Base-by-base conservation (phyloP, 2,329 filamentous ascomycete genomes). In the Parascedosporium putredinis region DNA sequence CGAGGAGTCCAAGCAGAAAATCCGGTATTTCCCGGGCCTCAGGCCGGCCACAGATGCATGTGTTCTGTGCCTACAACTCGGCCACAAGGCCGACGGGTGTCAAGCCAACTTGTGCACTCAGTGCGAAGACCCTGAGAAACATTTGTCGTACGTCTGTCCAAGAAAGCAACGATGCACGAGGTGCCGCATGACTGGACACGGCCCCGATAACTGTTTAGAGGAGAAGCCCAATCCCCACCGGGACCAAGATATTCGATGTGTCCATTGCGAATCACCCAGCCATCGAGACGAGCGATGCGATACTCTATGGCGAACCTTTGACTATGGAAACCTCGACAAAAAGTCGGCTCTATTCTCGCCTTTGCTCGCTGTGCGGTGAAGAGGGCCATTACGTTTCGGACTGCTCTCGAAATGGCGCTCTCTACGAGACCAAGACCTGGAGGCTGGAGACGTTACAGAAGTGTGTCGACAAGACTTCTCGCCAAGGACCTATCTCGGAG, bases 181-280 rank as follows among this genome's bases (percentile, higher is more conserved):
- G 58, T 88, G 84, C 62, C 73, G 70, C 45, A 76, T 83, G 61
- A 67, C 75, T 40, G 84, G 83, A 8, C 84, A 88, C 57, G 56
- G 58, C 47, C 62, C 65, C 16, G 56, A 62, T 1, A 56, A 64
- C 6, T 88, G 84, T 58, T 66, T 72, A 14, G 73, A 72, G 53
- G 70, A 71, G 14, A 78, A 82, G 50, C 70, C 71, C 20, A 29
- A 47, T 9, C 7, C 18, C 23, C 45, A 6, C n/a, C 33, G 45
- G n/a, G 27, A 2, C 24, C 45, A 6, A 12, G 27, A 33, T 7
- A 8, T n/a, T 7, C 12, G 73, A 2, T 88, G 84, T 60, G 76
- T 77, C 9, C 67, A 80, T 29, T 88, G 84, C 62, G 66, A 66
- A 34, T 72, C 72, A 5, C 55, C 58, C 3, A 67, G 73, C 7